Conservation (phyloP, 2,329 filamentous ascomycete species). For the Metarhizium robertsii region DNA sequence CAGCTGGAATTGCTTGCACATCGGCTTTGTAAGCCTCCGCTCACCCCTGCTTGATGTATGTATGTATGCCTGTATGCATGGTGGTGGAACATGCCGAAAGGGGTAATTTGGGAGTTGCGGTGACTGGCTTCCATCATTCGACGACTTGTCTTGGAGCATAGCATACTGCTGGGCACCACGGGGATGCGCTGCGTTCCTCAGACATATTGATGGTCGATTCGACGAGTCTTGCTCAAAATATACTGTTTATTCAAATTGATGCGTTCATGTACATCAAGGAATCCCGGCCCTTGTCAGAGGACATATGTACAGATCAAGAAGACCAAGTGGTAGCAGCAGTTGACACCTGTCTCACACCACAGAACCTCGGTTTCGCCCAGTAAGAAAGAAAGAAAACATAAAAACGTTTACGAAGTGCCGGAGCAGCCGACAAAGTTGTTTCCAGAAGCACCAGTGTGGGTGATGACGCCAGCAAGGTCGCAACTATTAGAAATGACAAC, state of each 20-base stretch:
- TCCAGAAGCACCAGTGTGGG: slow-evolving; percentile 59
- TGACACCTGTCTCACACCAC: not conserved
- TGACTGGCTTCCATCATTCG: slow-evolving; percentile 19
- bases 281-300: not conserved
- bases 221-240: slow-evolving; percentile 2
- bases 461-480: slow-evolving; percentile 53
- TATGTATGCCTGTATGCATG: not conserved
- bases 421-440: slow-evolving; percentile 59
- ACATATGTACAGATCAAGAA: not conserved
- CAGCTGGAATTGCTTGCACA: slow-evolving; percentile 46
- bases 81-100: slow-evolving; percentile 11
- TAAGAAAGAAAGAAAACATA: not conserved
- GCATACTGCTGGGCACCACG: slow-evolving; percentile 36
- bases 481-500: slow-evolving; percentile 49
- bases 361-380: not conserved
- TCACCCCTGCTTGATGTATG: not conserved
- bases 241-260: not conserved
- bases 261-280: not conserved
- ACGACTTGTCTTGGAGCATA: slow-evolving; percentile 49
- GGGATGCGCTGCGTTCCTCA: too few species aligned
- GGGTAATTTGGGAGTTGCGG: slow-evolving; percentile 22
- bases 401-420: slow-evolving; percentile 10
- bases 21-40: slow-evolving; percentile 28
- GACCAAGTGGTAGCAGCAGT: not conserved
- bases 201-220: not conserved